Percentiles rank a stretch among this genome's conserved stretches.
phyloP scores from a whole-genome alignment of 1,139 yeast species.

The Pneumocystis oryctolagi region DNA sequence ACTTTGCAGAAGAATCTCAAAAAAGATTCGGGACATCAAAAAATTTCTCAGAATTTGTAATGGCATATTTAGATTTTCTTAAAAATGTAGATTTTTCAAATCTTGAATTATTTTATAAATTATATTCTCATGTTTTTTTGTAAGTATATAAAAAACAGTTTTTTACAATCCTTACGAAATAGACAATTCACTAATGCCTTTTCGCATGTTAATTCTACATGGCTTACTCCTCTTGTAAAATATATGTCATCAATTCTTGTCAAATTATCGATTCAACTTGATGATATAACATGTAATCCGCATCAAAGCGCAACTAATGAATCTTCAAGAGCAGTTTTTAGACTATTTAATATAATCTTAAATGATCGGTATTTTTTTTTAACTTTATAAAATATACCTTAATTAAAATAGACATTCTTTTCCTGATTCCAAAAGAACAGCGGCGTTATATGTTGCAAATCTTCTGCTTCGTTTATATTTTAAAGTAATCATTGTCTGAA shows the following conservation, averaged over 20 bases:
- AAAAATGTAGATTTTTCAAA: not conserved
- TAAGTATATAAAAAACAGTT: not conserved
- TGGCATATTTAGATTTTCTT: not conserved
- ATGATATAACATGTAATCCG: not conserved
- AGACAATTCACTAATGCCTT: not conserved
- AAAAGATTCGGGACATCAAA: not conserved
- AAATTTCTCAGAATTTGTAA: not conserved
- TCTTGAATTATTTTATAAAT: not conserved
- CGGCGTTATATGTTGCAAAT: conserved; percentile 10
- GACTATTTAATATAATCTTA: not conserved
- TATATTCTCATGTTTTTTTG: not conserved
- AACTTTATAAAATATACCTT: not conserved
- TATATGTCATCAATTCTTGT: not conserved
- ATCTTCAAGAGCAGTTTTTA: not conserved
- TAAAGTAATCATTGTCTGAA: not conserved
- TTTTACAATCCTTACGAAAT: not conserved
- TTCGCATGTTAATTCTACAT: not conserved
- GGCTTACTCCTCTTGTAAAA: conserved; percentile 2
- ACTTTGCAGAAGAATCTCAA: not conserved
- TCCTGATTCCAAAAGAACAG: conserved; percentile 3
- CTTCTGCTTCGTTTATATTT: conserved; percentile 10
- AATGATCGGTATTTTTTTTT: not conserved
- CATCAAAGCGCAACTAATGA: not conserved
- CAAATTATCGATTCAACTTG: not conserved
- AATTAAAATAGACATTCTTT: not conserved